These are phyloP conservation scores for Penicillium sp. DNA, from an alignment of 2,329 filamentous ascomycete species.

Conservation along the genomic window DNA sequence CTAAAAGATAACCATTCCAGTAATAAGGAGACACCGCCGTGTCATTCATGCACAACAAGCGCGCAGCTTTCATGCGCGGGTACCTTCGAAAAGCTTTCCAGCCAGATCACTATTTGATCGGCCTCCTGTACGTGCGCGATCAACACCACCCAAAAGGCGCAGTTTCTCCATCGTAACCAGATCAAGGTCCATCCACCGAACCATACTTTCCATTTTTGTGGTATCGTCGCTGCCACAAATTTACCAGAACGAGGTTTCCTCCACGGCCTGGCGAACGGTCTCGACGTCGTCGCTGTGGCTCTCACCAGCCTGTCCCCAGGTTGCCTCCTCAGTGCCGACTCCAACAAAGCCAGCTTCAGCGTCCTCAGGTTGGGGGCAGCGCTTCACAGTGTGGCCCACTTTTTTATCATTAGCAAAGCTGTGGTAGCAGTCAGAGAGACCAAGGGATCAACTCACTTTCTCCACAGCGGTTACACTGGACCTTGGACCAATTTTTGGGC, in stretches of 20 bases:
- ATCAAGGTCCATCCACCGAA: conserved; percentile 9
- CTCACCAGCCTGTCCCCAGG: not conserved
- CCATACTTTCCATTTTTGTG: not conserved
- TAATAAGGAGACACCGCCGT: not conserved
- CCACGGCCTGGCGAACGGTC: not conserved
- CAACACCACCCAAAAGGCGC: not conserved
- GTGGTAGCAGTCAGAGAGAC: not conserved
- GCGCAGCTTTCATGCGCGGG: not conserved
- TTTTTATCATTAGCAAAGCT: conserved; percentile 16
- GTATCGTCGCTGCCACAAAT: not conserved
- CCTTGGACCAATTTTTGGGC: conserved; percentile 48
- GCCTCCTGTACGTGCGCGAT: not conserved
- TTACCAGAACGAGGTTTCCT: conserved; percentile 1
- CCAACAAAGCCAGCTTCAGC: not conserved
- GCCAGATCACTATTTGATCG: conserved; percentile 4
- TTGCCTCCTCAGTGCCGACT: not conserved
- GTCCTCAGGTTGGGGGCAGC: conserved; percentile 41
- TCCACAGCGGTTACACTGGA: conserved; percentile 51
- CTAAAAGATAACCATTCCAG: conserved; percentile 10
- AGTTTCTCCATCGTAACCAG: conserved; percentile 8
- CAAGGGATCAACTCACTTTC: conserved; percentile 41
- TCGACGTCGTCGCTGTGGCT: not conserved
- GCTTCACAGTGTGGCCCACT: conserved; percentile 50
- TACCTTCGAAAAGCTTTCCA: conserved; percentile 1
- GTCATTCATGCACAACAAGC: not conserved